Percentiles rank a stretch among this genome's conserved stretches.
Conservation (phyloP, 2,329 filamentous ascomycete species). For the Herpotrichia juniperi region DNA sequence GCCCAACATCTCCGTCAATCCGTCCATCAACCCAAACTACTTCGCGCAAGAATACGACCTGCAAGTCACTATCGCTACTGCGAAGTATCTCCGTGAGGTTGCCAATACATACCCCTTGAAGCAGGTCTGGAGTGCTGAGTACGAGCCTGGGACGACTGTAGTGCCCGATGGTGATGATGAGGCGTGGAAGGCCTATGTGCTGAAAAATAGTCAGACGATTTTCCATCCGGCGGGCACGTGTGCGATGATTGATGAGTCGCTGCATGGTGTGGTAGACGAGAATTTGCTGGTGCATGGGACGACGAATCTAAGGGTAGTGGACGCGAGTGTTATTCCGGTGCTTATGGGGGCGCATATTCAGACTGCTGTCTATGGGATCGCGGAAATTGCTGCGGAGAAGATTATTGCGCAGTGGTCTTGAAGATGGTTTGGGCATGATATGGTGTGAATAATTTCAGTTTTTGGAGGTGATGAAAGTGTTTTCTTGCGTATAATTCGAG, state of each 20-base stretch:
- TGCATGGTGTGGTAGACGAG: constrained; percentile 30
- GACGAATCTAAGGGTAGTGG: constrained; percentile 30
- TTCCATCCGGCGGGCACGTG: constrained; percentile 47
- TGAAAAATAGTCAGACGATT: constrained; percentile 25
- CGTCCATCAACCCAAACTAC: constrained; percentile 37
- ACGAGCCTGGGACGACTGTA: constrained; percentile 31
- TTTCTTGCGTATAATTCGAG: too few relatives aligned
- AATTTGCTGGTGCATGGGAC: constrained; percentile 28
- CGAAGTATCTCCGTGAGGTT: constrained; percentile 35
- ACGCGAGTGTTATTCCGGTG: constrained; percentile 36
- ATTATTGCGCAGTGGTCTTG: constrained; percentile 12
- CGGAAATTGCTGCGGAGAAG: constrained; percentile 29
- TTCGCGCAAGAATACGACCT: constrained; percentile 34
- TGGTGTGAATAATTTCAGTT: too few relatives aligned
- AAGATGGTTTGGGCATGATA: too few relatives aligned
- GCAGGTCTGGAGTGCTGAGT: constrained; percentile 36
- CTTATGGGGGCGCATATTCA: constrained; percentile 32
- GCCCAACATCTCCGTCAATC: constrained; percentile 26
- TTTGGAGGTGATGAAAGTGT: too few relatives aligned
- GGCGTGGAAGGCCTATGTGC: constrained; percentile 22
- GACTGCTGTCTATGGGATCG: constrained; percentile 36
- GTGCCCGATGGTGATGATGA: constrained; percentile 29
- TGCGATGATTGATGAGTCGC: constrained; percentile 30
- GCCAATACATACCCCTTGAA: constrained; percentile 31
- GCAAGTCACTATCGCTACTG: constrained; percentile 21